phyloP scores from a whole-genome alignment of 768 basidiomycete genomes.

The Boletellus ananiceps region DNA sequence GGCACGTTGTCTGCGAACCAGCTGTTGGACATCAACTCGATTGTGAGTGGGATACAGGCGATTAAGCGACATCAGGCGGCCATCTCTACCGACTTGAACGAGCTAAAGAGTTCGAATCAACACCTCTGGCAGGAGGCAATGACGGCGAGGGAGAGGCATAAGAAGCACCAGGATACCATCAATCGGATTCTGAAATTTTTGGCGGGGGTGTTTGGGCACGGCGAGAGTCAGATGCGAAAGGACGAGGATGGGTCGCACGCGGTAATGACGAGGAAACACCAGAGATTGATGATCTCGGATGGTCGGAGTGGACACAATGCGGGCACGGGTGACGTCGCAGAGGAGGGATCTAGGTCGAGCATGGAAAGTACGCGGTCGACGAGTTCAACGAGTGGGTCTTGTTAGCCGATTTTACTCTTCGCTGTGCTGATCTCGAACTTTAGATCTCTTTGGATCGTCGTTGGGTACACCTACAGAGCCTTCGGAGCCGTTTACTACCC shows the following conservation, averaged over 20 bases:
- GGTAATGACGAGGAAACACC: slow-evolving; percentile 46
- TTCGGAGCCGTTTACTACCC: slow-evolving; percentile 28
- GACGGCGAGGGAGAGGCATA: slow-evolving; percentile 69
- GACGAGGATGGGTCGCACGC: slow-evolving; percentile 35
- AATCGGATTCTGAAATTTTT: slow-evolving; percentile 93
- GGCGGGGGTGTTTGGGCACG: slow-evolving; percentile 81
- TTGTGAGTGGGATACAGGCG: slow-evolving; percentile 76
- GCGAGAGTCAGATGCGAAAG: slow-evolving; percentile 35
- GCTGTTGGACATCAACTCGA: slow-evolving; percentile 69
- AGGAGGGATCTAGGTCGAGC: slow-evolving; percentile 36
- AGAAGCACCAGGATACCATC: slow-evolving; percentile 95
- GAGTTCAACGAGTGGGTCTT: slow-evolving; percentile 10
- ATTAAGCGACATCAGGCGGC: slow-evolving; percentile 91
- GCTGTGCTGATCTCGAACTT: neutral
- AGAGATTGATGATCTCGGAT: slow-evolving; percentile 68
- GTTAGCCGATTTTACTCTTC: neutral
- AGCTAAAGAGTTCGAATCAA: slow-evolving; percentile 83
- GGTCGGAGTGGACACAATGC: slow-evolving; percentile 35
- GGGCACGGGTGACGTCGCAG: slow-evolving; percentile 35
- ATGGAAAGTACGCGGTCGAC: slow-evolving; percentile 25
- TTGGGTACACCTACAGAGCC: slow-evolving; percentile 45
- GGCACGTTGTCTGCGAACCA: slow-evolving; percentile 41
- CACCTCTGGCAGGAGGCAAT: slow-evolving; percentile 91
- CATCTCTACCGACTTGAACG: slow-evolving; percentile 86
- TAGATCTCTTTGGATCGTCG: slow-evolving; percentile 41